Evolutionary conservation across 106 monocot genomes (phyloP).

Genomic region (Posidonia australis): DNA sequence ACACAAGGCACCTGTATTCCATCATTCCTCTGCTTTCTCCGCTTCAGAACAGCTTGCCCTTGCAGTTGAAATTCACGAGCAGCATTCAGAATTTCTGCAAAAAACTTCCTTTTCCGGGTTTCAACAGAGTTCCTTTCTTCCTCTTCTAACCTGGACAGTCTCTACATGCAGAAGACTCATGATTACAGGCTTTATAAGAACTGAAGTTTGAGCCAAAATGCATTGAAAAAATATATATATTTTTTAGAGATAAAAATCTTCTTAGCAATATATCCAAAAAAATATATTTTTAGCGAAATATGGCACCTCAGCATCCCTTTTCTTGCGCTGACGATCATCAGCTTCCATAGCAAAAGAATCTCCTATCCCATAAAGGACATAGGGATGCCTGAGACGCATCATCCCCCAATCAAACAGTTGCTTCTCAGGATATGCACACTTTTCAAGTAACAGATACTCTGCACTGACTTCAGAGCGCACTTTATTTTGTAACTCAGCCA

Average conservation of each 20-base stretch:
- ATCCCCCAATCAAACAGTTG: slow-evolving; percentile 97
- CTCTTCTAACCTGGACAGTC: slow-evolving; percentile 80
- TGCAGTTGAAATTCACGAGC: slow-evolving; percentile 90
- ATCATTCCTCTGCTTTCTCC: slow-evolving; percentile 91
- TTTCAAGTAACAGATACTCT: slow-evolving; percentile 65
- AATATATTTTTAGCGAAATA: background rate
- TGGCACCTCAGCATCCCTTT: slow-evolving; percentile 80
- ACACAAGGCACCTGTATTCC: slow-evolving; percentile 53
- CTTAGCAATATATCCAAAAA: background rate
- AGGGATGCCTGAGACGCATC: slow-evolving; percentile 70
- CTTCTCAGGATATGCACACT: slow-evolving; percentile 58
- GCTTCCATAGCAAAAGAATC: slow-evolving; percentile 66
- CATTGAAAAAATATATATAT: no score
- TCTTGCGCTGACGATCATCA: slow-evolving; percentile 81
- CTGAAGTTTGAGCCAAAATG: no score
- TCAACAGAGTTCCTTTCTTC: slow-evolving; percentile 77
- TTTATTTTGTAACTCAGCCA: slow-evolving; percentile 75
- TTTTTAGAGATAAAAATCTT: background rate
- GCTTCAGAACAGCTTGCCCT: slow-evolving; percentile 51
- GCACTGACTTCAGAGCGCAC: slow-evolving; percentile 59
- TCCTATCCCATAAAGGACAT: slow-evolving; percentile 77
- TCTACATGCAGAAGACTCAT: slow-evolving; percentile 36
- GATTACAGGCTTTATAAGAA: no score
- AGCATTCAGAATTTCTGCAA: slow-evolving; percentile 88
- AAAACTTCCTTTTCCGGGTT: slow-evolving; percentile 74